Evolutionary conservation across 345 rosid genomes (phyloP).

Genomic region (Heritiera fomes): DNA sequence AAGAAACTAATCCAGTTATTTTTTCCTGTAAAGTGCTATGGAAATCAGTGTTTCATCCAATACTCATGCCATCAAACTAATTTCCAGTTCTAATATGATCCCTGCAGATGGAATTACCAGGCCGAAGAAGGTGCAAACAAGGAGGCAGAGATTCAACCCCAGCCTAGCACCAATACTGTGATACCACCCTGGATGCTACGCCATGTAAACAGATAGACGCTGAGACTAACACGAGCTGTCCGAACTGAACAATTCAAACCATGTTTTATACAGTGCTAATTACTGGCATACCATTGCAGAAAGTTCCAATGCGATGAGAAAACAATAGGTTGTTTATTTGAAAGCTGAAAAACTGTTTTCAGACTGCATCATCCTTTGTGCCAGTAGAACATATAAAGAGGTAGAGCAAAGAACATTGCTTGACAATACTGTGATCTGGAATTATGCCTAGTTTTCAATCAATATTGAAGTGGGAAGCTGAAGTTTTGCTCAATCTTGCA

Average conservation of each 20-base stretch:
- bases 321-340: not conserved
- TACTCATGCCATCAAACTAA: not conserved
- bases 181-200: constrained; percentile 58
- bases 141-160: constrained; percentile 28
- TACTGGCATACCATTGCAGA: not conserved
- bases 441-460: not conserved
- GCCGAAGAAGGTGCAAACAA: constrained; percentile 23
- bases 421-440: not conserved
- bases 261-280: not conserved
- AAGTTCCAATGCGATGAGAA: not conserved
- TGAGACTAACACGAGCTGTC: not conserved
- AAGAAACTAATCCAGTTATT: not conserved
- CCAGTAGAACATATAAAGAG: not conserved
- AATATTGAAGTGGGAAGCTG: not conserved
- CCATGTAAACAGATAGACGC: constrained; percentile 28
- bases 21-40: not conserved
- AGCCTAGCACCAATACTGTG: constrained; percentile 12
- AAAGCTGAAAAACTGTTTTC: not conserved
- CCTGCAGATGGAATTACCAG: constrained; percentile 36
- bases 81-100: constrained; percentile 1
- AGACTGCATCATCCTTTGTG: not conserved
- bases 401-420: too few species aligned
- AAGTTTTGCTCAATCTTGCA: not conserved
- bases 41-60: not conserved
- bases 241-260: not conserved